Percentiles rank a stretch among this genome's conserved stretches.
Conservation (phyloP, 2,329 filamentous ascomycete genomes). For the Davidsoniella virescens region DNA sequence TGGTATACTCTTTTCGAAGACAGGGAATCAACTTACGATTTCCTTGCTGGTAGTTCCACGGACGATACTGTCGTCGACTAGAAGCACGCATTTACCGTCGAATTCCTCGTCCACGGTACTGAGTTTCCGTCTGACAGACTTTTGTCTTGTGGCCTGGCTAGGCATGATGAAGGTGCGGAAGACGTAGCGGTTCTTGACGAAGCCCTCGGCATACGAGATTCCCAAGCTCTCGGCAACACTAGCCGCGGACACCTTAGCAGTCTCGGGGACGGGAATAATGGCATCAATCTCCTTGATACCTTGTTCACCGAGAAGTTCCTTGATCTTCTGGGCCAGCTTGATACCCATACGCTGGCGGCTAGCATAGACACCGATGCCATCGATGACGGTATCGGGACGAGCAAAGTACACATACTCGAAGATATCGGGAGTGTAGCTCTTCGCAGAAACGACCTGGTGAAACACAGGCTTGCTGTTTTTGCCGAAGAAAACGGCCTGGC, state of each 20-base stretch:
- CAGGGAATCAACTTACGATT: conserved; percentile 14
- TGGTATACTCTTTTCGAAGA: not conserved
- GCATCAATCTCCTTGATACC: conserved; percentile 62
- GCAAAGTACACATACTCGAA: conserved; percentile 85
- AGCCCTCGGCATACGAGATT: conserved; percentile 65
- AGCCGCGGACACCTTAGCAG: conserved; percentile 58
- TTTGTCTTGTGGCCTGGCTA: conserved; percentile 62
- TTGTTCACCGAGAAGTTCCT: conserved; percentile 48
- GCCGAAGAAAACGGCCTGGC: conserved; percentile 70
- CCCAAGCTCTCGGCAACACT: conserved; percentile 57
- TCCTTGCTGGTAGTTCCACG: conserved; percentile 62
- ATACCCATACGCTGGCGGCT: conserved; percentile 77
- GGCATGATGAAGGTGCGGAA: conserved; percentile 68
- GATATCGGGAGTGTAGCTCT: conserved; percentile 58
- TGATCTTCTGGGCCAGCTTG: conserved; percentile 60
- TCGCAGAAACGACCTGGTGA: conserved; percentile 52
- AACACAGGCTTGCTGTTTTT: conserved; percentile 63
- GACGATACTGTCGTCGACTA: conserved; percentile 85
- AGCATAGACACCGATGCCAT: conserved; percentile 74
- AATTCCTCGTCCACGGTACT: conserved; percentile 80
- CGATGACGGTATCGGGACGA: conserved; percentile 65
- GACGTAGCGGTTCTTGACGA: conserved; percentile 81
- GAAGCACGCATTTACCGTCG: conserved; percentile 57
- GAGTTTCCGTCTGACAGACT: conserved; percentile 78
- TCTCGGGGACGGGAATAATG: conserved; percentile 31